Evolutionary conservation across 2,329 filamentous ascomycete genomes (phyloP), one percentile per base, ranked within the genome.

Genomic region (Fusarium sterilihyphosum): DNA sequence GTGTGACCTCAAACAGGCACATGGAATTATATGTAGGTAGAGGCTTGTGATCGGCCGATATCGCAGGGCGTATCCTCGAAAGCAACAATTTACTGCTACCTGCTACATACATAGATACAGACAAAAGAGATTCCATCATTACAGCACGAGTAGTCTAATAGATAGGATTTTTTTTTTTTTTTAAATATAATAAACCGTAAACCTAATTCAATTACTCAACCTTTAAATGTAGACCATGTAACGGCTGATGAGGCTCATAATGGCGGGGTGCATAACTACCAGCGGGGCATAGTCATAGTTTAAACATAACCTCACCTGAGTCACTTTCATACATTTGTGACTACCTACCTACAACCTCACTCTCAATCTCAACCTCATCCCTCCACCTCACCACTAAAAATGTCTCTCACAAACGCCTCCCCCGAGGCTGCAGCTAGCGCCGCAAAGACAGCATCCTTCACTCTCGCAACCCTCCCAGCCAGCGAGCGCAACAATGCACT

Each of bases 351-450:
- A 38, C 26, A 53, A 35, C 38, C 47, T 44, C 47, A 69, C 49
- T 50, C 37, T 20, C 47, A 69, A 22, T 33, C 46, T 38, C 44
- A 69, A 60, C 43, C 38, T 20, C 26, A 57, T 63, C 62, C 76
- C 26, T 63, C 37, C 43, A 18, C 22, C 22, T 53, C 26, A 4
- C 5, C 18, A 18, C 65, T 50, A 17, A 63, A 54, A 44, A 98
- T 98, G 96, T 98, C 96, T 75, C 88, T 98, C 67, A 98, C 95
- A 56, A 95, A 94, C 82, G 94, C 93, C 61, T 92, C 92, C 38
- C 93, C 96, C 54, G 86, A 90, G 63, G 91, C 95, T 74, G 93
- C 93, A 60, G 96, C 96, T 43, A 88, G 88, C 78, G 89, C 92
- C 54, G 96, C 96, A 71, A 95, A 95, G 80, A 85, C 89, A 53